Percentiles rank a stretch among this genome's conserved stretches.
These are phyloP conservation scores for Pseudisothecium myosuroides DNA, from an alignment of 225 moss, liverwort and hornwort species.

Conservation along the genomic window DNA sequence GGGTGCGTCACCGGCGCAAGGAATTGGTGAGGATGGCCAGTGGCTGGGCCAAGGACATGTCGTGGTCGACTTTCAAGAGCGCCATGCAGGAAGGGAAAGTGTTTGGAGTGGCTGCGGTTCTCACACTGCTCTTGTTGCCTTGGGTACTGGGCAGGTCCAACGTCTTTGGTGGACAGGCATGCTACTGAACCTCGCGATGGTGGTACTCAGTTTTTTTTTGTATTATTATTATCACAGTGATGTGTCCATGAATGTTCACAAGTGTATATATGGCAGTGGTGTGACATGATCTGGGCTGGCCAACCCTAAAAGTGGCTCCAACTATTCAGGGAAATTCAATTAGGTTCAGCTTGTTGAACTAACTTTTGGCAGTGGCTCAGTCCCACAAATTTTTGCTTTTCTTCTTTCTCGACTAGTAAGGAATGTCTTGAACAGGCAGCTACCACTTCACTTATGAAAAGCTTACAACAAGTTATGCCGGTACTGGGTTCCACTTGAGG, in stretches of 20 bases:
- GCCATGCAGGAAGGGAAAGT: slow-evolving; percentile 38
- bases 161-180: slow-evolving; percentile 11
- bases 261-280: not conserved
- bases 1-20: slow-evolving; percentile 10
- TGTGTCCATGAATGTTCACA: not conserved
- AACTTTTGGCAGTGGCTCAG: not conserved
- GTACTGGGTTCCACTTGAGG: not conserved
- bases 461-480: not conserved
- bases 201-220: not conserved
- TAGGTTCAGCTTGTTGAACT: not conserved
- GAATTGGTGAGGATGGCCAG: slow-evolving; percentile 16
- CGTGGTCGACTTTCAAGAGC: slow-evolving; percentile 34
- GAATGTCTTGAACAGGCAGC: not conserved
- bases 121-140: slow-evolving; percentile 22
- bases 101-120: slow-evolving; percentile 4
- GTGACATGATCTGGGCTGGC: not conserved
- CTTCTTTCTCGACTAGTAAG: not conserved
- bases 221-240: not conserved
- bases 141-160: slow-evolving; percentile 30
- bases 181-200: not conserved
- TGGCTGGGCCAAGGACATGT: slow-evolving; percentile 39
- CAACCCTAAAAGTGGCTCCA: not conserved
- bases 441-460: not conserved
- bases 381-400: not conserved
- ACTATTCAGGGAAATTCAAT: not conserved